Conservation (phyloP, 2,329 filamentous ascomycete species). For the Colletotrichum caudatum region DNA sequence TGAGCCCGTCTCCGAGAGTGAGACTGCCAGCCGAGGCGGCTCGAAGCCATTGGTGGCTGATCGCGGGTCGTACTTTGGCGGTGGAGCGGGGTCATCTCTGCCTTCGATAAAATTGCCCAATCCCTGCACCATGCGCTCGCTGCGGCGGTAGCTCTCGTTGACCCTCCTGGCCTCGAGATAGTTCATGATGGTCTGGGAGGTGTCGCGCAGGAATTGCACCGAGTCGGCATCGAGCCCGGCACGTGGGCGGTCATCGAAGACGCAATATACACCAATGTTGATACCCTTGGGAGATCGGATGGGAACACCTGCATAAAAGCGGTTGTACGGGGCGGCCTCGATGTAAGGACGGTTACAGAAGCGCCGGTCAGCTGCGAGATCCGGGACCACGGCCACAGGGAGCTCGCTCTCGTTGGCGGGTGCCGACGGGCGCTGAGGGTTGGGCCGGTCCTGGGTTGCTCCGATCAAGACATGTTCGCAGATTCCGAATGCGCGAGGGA, state of each 20-base stretch:
- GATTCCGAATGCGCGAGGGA: conserved; percentile 48
- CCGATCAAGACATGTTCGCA: conserved; percentile 48
- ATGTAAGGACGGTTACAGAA: conserved; percentile 49
- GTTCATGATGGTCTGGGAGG: conserved; percentile 53
- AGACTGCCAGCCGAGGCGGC: conserved; percentile 5
- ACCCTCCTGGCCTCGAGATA: conserved; percentile 53
- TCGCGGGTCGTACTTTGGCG: conserved; percentile 15
- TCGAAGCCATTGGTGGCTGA: conserved; percentile 22
- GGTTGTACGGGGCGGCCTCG: conserved; percentile 43
- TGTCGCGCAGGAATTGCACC: conserved; percentile 47
- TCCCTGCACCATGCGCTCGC: conserved; percentile 54
- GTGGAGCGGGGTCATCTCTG: conserved; percentile 38
- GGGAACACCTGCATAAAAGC: conserved; percentile 58
- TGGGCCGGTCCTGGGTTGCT: background rate
- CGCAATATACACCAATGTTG: conserved; percentile 57
- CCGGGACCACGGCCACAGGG: conserved; percentile 51
- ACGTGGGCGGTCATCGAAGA: conserved; percentile 48
- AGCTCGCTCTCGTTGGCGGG: conserved; percentile 43
- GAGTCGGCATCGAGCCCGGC: conserved; percentile 47
- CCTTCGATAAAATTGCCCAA: conserved; percentile 53
- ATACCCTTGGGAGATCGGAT: conserved; percentile 56
- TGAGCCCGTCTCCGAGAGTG: conserved; percentile 3
- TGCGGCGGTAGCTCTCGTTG: conserved; percentile 49
- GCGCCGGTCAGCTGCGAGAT: conserved; percentile 50
- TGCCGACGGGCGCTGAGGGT: background rate